Evolutionary conservation across 2,329 filamentous ascomycete genomes (phyloP).

Genomic region (Penicillium hesseltinei): DNA sequence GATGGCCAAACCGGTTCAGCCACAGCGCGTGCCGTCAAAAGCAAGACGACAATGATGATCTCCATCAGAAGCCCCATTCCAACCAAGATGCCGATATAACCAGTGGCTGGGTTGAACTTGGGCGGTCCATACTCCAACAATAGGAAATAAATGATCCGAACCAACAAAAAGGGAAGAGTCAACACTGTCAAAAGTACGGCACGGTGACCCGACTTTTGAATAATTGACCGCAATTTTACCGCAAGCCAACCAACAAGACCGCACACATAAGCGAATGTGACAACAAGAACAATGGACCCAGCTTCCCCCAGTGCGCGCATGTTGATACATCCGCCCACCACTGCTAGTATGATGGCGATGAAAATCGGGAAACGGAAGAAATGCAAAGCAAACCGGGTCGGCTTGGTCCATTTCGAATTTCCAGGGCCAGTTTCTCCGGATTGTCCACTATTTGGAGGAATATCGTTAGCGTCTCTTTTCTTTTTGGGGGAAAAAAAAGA

Average conservation of each 20-base stretch:
- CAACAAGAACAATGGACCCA: conserved; percentile 22
- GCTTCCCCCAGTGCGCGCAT: conserved; percentile 18
- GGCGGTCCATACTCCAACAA: conserved; percentile 20
- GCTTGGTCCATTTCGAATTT: conserved; percentile 25
- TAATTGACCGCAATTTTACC: conserved; percentile 14
- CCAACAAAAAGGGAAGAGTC: conserved; percentile 24
- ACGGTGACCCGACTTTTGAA: conserved; percentile 19
- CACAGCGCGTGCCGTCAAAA: conserved; percentile 22
- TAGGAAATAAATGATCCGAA: conserved; percentile 25
- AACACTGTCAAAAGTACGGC: conserved; percentile 18
- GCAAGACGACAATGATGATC: conserved; percentile 18
- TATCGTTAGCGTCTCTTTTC: neutral
- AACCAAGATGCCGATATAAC: conserved; percentile 18
- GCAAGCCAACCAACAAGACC: conserved; percentile 23
- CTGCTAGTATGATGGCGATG: conserved; percentile 22
- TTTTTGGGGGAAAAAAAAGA: no score
- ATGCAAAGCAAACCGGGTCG: conserved; percentile 23
- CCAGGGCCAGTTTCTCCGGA: conserved; percentile 25
- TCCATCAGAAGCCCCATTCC: conserved; percentile 31
- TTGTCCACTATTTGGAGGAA: conserved; percentile 23
- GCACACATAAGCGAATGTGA: conserved; percentile 25
- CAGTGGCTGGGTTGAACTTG: conserved; percentile 17
- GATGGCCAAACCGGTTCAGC: conserved; percentile 20
- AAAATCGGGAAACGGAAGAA: conserved; percentile 28
- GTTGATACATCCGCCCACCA: conserved; percentile 21